Evolutionary conservation across 2,329 filamentous ascomycete genomes (phyloP).

Genomic region (Aureobasidium sp.): DNA sequence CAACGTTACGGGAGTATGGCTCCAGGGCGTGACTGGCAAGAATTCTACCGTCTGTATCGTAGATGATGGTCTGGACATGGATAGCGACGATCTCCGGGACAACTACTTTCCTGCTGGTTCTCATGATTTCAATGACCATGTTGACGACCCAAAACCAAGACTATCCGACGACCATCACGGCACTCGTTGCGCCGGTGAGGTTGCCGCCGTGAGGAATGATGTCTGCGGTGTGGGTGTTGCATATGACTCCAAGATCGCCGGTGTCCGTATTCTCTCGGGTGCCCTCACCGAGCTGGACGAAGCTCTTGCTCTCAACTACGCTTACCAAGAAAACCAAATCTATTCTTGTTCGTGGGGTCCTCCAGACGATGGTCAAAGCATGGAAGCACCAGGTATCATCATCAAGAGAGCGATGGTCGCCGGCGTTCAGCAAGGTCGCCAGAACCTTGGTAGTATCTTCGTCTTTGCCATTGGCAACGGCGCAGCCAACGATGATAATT

Average conservation of each 20-base stretch:
- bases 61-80: constrained; percentile 93
- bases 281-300: constrained; percentile 89
- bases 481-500: constrained; percentile 81
- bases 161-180: constrained; percentile 83
- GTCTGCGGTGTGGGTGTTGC: constrained; percentile 94
- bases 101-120: constrained; percentile 94
- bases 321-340: constrained; percentile 84
- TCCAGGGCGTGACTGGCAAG: constrained; percentile 81
- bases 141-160: constrained; percentile 70
- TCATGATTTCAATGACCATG: constrained; percentile 90
- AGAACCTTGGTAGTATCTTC: constrained; percentile 79
- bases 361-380: constrained; percentile 83
- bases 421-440: constrained; percentile 79
- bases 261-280: constrained; percentile 86
- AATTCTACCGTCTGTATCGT: constrained; percentile 89
- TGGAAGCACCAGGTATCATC: constrained; percentile 86
- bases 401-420: constrained; percentile 89
- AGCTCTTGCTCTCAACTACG: constrained; percentile 86
- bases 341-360: constrained; percentile 99
- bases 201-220: constrained; percentile 84
- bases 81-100: constrained; percentile 82
- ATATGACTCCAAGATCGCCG: constrained; percentile 83
- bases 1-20: constrained; percentile 92
- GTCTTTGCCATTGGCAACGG: constrained; percentile 97
- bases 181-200: constrained; percentile 89